phyloP scores from a whole-genome alignment of 1,284 basidiomycete species.

The Microbotryum silenes-acaulis region DNA sequence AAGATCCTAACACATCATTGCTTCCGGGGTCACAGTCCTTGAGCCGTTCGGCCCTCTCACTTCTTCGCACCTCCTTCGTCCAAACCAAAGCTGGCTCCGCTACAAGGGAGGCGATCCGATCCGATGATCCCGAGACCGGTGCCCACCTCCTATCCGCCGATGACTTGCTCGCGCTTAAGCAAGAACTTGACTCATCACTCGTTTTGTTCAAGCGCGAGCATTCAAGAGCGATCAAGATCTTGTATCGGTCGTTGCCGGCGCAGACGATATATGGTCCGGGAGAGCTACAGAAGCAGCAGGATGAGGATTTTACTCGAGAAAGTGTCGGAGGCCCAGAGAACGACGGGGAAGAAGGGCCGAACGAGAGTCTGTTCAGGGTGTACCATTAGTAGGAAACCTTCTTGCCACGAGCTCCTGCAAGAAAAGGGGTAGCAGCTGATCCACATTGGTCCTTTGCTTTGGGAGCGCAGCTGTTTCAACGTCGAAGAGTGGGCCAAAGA shows the following conservation, averaged over 20 bases:
- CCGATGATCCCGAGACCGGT: slow-evolving; percentile 10
- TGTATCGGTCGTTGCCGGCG: slow-evolving; percentile 19
- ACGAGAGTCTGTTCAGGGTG: slow-evolving; percentile 64
- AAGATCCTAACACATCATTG: not conserved
- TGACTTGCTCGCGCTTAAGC: slow-evolving; percentile 57
- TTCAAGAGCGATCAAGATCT: slow-evolving; percentile 21
- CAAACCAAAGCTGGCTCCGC: slow-evolving; percentile 31
- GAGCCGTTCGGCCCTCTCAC: slow-evolving; percentile 47
- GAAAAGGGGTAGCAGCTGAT: no score
- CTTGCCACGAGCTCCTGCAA: slow-evolving; percentile 35
- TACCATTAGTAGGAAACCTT: slow-evolving; percentile 48
- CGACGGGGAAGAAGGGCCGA: slow-evolving; percentile 32
- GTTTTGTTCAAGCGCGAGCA: slow-evolving; percentile 58
- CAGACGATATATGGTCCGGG: slow-evolving; percentile 13
- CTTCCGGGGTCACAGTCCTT: not conserved
- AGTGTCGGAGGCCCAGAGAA: not conserved
- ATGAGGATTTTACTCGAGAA: not conserved
- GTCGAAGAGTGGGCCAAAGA: slow-evolving; percentile 84
- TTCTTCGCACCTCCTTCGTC: slow-evolving; percentile 58
- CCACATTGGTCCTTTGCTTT: not conserved
- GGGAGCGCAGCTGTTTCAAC: slow-evolving; percentile 58
- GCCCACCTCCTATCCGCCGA: slow-evolving; percentile 12
- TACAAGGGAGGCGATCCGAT: not conserved
- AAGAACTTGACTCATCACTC: slow-evolving; percentile 60
- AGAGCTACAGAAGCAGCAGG: not conserved